These are phyloP conservation scores for Erythrophleum ivorense DNA, from an alignment of 331 rosid genomes.

Conservation along the genomic window DNA sequence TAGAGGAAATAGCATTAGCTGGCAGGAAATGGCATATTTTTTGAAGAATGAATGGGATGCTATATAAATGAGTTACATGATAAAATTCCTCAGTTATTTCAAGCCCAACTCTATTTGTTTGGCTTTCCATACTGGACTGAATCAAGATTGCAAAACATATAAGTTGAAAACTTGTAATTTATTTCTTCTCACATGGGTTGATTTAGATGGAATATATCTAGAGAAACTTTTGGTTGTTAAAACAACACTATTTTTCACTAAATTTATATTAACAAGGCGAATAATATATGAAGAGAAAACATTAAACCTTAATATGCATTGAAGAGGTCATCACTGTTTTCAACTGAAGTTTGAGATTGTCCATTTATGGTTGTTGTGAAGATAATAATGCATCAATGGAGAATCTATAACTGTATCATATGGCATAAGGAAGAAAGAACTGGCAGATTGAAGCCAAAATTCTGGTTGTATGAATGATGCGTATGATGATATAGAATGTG, in stretches of 20 bases:
- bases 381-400: background rate
- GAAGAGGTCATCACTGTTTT: background rate
- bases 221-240: background rate
- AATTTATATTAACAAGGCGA: background rate
- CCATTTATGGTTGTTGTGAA: background rate
- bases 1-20: background rate
- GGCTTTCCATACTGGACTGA: background rate
- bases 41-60: background rate
- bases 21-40: background rate
- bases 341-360: background rate
- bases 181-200: background rate
- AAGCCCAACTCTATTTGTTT: background rate
- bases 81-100: background rate
- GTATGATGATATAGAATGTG: slow-evolving; percentile 11
- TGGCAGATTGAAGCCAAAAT: slow-evolving; percentile 1
- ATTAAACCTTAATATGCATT: too few species aligned
- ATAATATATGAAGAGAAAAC: background rate
- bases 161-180: background rate
- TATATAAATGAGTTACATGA: background rate
- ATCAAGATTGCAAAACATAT: background rate
- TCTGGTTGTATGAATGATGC: slow-evolving; percentile 16
- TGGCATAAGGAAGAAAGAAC: background rate
- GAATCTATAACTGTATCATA: background rate
- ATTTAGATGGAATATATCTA: background rate
- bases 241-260: background rate